Percentiles rank a stretch among this genome's conserved stretches.
These are phyloP conservation scores for Penicillium digitatum DNA, from an alignment of 2,329 filamentous ascomycete genomes.

Conservation along the genomic window DNA sequence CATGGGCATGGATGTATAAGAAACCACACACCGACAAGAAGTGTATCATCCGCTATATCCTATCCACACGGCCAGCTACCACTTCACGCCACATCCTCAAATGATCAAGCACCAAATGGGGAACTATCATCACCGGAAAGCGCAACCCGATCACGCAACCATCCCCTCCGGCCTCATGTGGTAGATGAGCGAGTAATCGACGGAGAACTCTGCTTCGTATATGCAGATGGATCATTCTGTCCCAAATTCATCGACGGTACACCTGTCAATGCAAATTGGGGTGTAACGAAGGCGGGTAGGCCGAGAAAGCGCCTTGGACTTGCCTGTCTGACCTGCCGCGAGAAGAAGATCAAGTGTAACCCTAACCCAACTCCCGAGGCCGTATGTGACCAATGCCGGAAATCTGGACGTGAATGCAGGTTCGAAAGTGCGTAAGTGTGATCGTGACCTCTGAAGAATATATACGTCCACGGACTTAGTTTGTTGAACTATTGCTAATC, in stretches of 20 bases:
- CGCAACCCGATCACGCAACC: constrained; percentile 11
- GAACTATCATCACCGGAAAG: constrained; percentile 17
- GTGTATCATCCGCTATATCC: constrained; percentile 17
- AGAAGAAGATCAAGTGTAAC: constrained; percentile 98
- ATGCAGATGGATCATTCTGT: constrained; percentile 78
- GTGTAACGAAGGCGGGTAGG: constrained; percentile 89
- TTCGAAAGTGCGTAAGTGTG: constrained; percentile 76
- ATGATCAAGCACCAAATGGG: constrained; percentile 13
- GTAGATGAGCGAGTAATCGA: constrained; percentile 52
- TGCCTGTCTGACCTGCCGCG: constrained; percentile 86
- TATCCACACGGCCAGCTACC: constrained; percentile 20
- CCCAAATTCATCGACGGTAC: constrained; percentile 82
- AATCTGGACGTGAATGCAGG: constrained; percentile 79
- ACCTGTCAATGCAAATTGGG: constrained; percentile 85
- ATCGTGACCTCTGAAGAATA: neutral
- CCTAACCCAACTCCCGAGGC: constrained; percentile 64
- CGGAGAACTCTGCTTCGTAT: constrained; percentile 77
- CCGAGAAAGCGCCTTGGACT: constrained; percentile 86
- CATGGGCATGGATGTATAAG: constrained; percentile 21
- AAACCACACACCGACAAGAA: constrained; percentile 19
- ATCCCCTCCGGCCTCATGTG: constrained; percentile 31
- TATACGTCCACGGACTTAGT: neutral
- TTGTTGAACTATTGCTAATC: constrained; percentile 9
- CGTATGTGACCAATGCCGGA: constrained; percentile 82
- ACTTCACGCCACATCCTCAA: constrained; percentile 13